Base-by-base conservation (phyloP, 202 grass and related monocot species). In the Eragrostis tef region DNA sequence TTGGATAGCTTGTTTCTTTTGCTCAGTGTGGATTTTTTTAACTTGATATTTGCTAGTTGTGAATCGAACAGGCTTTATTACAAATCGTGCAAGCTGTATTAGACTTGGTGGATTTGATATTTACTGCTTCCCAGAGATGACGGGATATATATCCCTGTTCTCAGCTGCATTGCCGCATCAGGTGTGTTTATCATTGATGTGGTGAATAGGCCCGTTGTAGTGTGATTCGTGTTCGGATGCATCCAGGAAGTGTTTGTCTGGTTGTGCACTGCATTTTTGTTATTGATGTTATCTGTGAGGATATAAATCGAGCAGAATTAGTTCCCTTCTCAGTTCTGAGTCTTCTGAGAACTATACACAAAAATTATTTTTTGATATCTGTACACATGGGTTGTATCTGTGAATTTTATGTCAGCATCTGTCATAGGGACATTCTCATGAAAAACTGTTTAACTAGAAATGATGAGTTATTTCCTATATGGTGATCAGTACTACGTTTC, bases 391-490 rank as follows among this genome's bases (percentile, higher is more conserved):
- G 9, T 54, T 54, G 17, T 54, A 54, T n/a, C 51, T 58, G 34
- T 39, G 34, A 39, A 39, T 39, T 39, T 39, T 39, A 5, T 39
- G 34, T 39, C 1, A 54, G 20, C 53, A 54, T 16, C 6, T 69
- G 25, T 59, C 2, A 7, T 11, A 27, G 8, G 22, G 9, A 17
- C 8, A 31, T 44, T 75, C 21, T 3, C 2, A 6, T 77, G 24
- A 42, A 50, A 63, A 58, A 22, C 5, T 54, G 47, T 22, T 22
- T 79, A 45, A 21, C 34, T 79, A 72, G 68, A 64, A 71, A 63
- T 14, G 5, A 52, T 53, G 14, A 56, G 21, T 6, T 66, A 52
- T 42, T 73, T 42, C 27, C 5, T 25, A 70, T 62, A 19, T 78
- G 19, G 45, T 17, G 27, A 13, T 43, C 6, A 6, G 25, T 62